phyloP scores from a whole-genome alignment of 192 early-diverging fungal species.

The Paraglomus occultum region DNA sequence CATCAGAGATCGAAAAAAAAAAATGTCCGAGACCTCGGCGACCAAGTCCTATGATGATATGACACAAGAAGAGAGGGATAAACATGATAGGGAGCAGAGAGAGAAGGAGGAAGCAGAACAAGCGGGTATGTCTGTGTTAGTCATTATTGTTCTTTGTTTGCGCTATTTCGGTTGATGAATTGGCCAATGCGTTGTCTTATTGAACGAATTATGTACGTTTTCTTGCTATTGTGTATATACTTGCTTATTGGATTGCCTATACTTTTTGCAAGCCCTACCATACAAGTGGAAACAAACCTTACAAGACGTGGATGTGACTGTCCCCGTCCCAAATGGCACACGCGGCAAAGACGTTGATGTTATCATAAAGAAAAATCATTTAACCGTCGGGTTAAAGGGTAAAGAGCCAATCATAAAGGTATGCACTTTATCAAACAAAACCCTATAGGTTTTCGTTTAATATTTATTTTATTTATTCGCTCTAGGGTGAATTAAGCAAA shows the following conservation, averaged over 20 bases:
- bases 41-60: constrained; percentile 44
- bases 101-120: constrained; percentile 57
- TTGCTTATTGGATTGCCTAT: constrained; percentile 6
- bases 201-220: neutral
- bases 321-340: constrained; percentile 73
- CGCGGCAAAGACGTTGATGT: constrained; percentile 65
- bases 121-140: constrained; percentile 34
- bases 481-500: constrained; percentile 68
- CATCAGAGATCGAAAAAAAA: too few relatives aligned
- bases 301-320: constrained; percentile 73
- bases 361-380: constrained; percentile 58
- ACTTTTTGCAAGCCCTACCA: constrained; percentile 49
- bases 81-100: constrained; percentile 38
- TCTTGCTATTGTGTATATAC: neutral
- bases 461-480: neutral
- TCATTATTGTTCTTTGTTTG: neutral
- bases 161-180: neutral
- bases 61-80: constrained; percentile 51
- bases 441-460: neutral
- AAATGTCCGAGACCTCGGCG: neutral
- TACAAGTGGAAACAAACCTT: constrained; percentile 84
- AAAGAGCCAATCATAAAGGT: constrained; percentile 72
- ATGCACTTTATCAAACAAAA: constrained; percentile 16
- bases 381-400: constrained; percentile 72
- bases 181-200: neutral